Percentiles rank a stretch among this genome's conserved stretches.
Conservation (phyloP, 257 asterid genomes). For the Nicotiana paniculata region DNA sequence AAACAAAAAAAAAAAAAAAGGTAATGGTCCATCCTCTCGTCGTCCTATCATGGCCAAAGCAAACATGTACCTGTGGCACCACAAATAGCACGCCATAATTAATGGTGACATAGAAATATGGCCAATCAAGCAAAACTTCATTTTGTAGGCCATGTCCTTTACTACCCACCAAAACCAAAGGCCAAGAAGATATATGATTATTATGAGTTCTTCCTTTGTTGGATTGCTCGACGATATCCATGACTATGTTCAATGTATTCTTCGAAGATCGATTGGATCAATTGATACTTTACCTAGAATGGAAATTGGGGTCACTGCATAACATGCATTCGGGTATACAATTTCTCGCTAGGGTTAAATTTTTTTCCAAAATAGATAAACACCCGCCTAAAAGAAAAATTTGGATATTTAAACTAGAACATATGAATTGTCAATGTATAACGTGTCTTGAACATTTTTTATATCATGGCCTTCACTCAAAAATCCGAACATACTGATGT, state of each 20-base stretch:
- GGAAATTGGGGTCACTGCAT: neutral
- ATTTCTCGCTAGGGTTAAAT: neutral
- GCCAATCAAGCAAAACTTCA: neutral
- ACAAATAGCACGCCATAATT: neutral
- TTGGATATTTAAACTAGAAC: neutral
- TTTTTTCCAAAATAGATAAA: neutral
- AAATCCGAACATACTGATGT: neutral
- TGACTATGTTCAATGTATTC: constrained; percentile 1
- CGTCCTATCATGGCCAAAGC: neutral
- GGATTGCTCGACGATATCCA: neutral
- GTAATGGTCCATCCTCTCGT: neutral
- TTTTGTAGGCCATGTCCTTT: constrained; percentile 5
- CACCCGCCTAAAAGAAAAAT: neutral
- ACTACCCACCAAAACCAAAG: neutral
- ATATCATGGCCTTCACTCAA: neutral
- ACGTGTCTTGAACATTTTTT: neutral
- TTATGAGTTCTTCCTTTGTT: neutral
- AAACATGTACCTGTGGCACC: neutral
- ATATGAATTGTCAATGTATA: neutral
- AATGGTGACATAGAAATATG: neutral
- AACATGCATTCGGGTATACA: neutral
- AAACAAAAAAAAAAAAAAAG: neutral
- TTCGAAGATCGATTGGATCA: neutral
- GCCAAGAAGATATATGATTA: neutral
- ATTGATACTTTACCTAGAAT: neutral